Conservation (phyloP, 2,329 filamentous ascomycete species). For the Penicillium vulpinum region DNA sequence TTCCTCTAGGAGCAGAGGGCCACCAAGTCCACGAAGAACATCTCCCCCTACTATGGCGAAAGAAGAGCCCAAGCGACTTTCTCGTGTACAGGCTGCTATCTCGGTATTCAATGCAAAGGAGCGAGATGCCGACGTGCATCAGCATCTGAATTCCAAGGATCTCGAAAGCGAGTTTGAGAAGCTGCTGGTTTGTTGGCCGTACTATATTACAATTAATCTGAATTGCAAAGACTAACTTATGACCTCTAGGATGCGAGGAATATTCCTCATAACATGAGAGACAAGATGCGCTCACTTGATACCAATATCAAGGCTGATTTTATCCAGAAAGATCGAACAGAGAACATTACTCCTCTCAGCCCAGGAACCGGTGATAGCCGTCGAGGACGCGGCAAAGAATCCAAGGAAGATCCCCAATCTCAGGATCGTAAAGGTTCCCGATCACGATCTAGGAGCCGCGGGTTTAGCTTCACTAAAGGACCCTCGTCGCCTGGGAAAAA, state of each 20-base stretch:
- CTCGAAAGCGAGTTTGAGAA: constrained; percentile 64
- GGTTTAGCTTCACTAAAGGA: constrained; percentile 75
- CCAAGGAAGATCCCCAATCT: constrained; percentile 40
- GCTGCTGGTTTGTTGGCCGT: constrained; percentile 54
- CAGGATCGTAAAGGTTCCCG: constrained; percentile 49
- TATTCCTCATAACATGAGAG: constrained; percentile 88
- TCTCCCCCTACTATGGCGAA: constrained; percentile 31
- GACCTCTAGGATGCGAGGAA: constrained; percentile 81
- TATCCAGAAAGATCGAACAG: constrained; percentile 81
- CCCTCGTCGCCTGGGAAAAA: constrained; percentile 72
- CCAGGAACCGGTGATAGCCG: constrained; percentile 38
- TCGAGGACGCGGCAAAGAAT: constrained; percentile 46
- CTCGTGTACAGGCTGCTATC: constrained; percentile 64
- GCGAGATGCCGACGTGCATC: constrained; percentile 47
- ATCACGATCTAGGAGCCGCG: constrained; percentile 65
- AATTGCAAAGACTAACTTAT: constrained; percentile 8
- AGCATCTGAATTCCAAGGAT: constrained; percentile 52
- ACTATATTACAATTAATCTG: background rate
- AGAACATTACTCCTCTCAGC: constrained; percentile 56
- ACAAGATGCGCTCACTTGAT: constrained; percentile 89
- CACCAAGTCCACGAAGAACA: constrained; percentile 27
- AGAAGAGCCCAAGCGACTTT: constrained; percentile 49
- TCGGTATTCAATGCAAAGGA: constrained; percentile 61
- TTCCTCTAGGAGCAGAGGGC: constrained; percentile 19
- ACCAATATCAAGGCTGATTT: constrained; percentile 94